Evolutionary conservation across 108 stramenopile species (phyloP).

Genomic region (Nitzschia putrida): DNA sequence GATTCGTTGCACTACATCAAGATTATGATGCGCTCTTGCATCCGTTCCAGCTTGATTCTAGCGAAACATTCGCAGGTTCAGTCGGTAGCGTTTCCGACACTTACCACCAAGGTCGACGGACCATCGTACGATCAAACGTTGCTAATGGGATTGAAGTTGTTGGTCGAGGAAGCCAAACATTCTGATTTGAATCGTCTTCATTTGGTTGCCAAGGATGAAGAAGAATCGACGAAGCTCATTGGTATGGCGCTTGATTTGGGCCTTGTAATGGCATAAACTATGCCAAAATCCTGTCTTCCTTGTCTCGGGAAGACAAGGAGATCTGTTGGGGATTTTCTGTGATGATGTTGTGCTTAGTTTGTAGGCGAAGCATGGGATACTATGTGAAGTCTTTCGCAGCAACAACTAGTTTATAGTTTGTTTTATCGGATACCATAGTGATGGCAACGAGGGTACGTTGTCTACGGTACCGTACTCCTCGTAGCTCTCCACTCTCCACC

Average conservation of each 20-base stretch:
- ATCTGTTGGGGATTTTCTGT: too few relatives aligned
- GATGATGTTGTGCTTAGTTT: too few relatives aligned
- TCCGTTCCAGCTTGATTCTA: conserved; percentile 41
- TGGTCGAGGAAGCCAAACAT: conserved; percentile 36
- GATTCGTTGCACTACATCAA: conserved; percentile 37
- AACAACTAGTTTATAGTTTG: too few relatives aligned
- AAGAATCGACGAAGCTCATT: conserved; percentile 41
- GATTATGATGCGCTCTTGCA: conserved; percentile 45
- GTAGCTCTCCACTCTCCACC: too few relatives aligned
- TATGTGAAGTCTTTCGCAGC: too few relatives aligned
- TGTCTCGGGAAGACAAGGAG: too few relatives aligned
- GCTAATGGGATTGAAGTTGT: conserved; percentile 29
- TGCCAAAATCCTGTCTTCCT: too few relatives aligned
- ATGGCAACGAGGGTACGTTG: too few relatives aligned
- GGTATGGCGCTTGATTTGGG: conserved; percentile 39
- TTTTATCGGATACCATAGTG: too few relatives aligned
- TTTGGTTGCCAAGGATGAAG: conserved; percentile 31
- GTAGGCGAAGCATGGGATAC: too few relatives aligned
- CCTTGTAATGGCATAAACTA: conserved; percentile 16
- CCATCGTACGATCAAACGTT: conserved; percentile 32
- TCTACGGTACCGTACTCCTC: too few relatives aligned
- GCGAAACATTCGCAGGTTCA: conserved; percentile 48
- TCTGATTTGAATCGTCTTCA: conserved; percentile 38
- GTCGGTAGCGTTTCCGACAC: conserved; percentile 38
- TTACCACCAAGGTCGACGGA: conserved; percentile 30